A percentile compares a stretch with the other conserved stretches of the same genome.
phyloP scores from a whole-genome alignment of 148 eudicot genomes.

The Heliamphora exappendiculata region DNA sequence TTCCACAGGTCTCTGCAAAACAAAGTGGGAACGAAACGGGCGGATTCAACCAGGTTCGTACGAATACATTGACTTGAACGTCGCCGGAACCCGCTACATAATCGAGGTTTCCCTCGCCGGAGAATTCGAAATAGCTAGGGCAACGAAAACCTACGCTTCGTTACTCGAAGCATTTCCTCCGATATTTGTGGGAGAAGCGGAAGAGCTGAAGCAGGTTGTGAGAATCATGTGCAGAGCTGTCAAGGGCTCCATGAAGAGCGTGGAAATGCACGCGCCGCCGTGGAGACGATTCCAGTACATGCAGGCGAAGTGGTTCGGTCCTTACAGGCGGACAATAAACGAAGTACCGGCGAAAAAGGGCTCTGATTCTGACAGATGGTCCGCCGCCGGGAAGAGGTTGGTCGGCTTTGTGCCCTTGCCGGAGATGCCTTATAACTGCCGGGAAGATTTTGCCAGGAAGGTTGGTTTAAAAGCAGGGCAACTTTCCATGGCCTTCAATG shows the following conservation, averaged over 20 bases:
- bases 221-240: conserved; percentile 54
- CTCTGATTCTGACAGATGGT: not conserved
- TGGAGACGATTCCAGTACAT: conserved; percentile 64
- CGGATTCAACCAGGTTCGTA: conserved; percentile 42
- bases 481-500: conserved; percentile 33
- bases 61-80: conserved; percentile 65
- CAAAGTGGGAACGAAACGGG: conserved; percentile 64
- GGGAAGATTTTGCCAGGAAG: conserved; percentile 29
- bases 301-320: conserved; percentile 62
- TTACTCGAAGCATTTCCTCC: conserved; percentile 41
- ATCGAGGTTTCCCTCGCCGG: conserved; percentile 39
- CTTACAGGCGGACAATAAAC: conserved; percentile 51
- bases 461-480: conserved; percentile 39
- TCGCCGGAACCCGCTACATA: conserved; percentile 41
- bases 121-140: conserved; percentile 58
- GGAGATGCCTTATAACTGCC: conserved; percentile 25
- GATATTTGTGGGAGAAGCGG: conserved; percentile 37
- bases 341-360: conserved; percentile 6
- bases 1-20: conserved; percentile 73
- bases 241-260: conserved; percentile 46
- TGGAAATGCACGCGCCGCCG: conserved; percentile 50
- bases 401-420: conserved; percentile 41
- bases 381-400: conserved; percentile 22
- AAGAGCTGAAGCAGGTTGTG: conserved; percentile 43
- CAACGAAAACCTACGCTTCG: conserved; percentile 36